Evolutionary conservation across 78 protist species (phyloP).

Genomic region (Planoprotostelium fungivorum): DNA sequence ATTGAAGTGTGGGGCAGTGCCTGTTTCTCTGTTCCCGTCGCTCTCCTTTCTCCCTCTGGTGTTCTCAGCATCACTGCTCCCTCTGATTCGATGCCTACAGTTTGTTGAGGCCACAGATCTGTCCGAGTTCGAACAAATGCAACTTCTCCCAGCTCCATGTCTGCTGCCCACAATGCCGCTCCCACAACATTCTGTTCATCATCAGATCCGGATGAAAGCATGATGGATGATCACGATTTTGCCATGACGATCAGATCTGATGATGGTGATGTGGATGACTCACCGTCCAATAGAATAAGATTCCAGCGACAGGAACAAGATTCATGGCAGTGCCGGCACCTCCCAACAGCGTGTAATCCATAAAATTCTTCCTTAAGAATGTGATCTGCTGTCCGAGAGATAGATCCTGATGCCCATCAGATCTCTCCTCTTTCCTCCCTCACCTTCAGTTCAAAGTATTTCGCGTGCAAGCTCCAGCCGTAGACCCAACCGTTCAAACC

Average conservation of each 20-base stretch:
- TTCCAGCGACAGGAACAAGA: background rate
- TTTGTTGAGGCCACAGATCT: no score
- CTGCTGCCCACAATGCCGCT: background rate
- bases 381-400: background rate
- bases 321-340: background rate
- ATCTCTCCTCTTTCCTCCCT: background rate
- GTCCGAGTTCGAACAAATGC: background rate
- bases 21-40: no score
- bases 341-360: background rate
- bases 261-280: background rate
- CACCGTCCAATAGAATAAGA: background rate
- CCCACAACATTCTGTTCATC: background rate
- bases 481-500: background rate
- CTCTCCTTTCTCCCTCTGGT: no score
- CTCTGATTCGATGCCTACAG: no score
- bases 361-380: no score
- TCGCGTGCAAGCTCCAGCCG: background rate
- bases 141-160: background rate
- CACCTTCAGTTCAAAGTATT: background rate
- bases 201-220: background rate
- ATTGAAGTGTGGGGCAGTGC: no score
- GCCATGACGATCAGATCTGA: background rate
- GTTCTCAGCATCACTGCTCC: no score
- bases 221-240: background rate
- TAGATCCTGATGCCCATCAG: background rate